Percentiles rank a stretch among this genome's conserved stretches.
These are phyloP conservation scores for Phytophthora rubi DNA, from an alignment of 352 stramenopile species.

Conservation along the genomic window DNA sequence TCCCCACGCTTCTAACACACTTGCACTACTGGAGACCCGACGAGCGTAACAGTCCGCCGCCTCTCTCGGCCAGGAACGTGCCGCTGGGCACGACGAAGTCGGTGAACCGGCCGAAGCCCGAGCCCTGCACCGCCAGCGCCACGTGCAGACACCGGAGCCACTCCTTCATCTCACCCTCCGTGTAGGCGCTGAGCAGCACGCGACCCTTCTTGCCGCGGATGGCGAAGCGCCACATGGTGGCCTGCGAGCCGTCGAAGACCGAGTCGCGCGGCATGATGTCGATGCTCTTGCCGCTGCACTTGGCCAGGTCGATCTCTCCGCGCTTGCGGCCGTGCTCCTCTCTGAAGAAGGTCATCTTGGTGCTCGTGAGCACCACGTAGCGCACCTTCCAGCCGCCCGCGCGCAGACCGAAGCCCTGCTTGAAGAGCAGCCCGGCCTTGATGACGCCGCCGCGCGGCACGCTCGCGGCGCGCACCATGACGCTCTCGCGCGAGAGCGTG, in stretches of 20 bases:
- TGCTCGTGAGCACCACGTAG: constrained; percentile 67
- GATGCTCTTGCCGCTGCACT: constrained; percentile 68
- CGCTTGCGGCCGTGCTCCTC: constrained; percentile 75
- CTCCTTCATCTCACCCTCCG: constrained; percentile 85
- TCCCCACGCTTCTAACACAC: constrained; percentile 19
- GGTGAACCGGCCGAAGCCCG: constrained; percentile 64
- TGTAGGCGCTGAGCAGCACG: constrained; percentile 78
- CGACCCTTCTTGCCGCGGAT: constrained; percentile 69
- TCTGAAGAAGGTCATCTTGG: constrained; percentile 75
- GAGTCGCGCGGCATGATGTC: constrained; percentile 87
- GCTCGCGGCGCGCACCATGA: constrained; percentile 52
- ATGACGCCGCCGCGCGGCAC: constrained; percentile 53
- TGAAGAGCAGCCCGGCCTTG: constrained; percentile 78
- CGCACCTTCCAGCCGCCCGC: constrained; percentile 80
- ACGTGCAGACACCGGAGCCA: constrained; percentile 84
- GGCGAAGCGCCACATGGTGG: constrained; percentile 85
- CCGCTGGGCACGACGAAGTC: constrained; percentile 72
- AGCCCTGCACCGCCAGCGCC: constrained; percentile 58
- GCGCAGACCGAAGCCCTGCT: constrained; percentile 68
- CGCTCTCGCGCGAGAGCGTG: constrained; percentile 56
- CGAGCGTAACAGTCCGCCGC: constrained; percentile 59
- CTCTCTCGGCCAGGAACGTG: constrained; percentile 66
- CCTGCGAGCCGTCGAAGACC: constrained; percentile 72
- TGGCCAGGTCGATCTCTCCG: constrained; percentile 76
- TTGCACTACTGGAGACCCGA: constrained; percentile 45